These are phyloP conservation scores for Nannochloris sp. DNA, from an alignment of 139 green algal species.

Conservation along the genomic window DNA sequence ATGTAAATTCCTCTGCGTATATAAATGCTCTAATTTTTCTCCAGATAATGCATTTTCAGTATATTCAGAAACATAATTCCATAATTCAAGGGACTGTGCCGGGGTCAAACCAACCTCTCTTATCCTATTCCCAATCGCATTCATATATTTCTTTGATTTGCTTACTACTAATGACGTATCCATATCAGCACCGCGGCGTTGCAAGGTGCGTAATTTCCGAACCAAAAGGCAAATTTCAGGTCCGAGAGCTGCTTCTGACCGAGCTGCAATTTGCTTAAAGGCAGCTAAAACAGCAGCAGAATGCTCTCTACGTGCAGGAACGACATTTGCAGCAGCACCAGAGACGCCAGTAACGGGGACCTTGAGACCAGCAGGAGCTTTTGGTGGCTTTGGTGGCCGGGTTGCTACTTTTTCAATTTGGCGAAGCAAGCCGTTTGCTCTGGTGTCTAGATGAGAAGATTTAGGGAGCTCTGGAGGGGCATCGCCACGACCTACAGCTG, in stretches of 20 bases:
- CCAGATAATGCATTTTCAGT: conserved; percentile 37
- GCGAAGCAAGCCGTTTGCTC: conserved; percentile 66
- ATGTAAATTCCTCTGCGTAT: not conserved
- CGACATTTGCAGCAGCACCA: not conserved
- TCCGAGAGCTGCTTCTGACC: conserved; percentile 18
- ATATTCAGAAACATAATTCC: conserved; percentile 25
- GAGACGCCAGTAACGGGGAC: not conserved
- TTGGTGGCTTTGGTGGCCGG: not conserved
- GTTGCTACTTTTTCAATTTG: conserved; percentile 49
- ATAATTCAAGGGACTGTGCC: not conserved
- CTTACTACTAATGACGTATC: conserved; percentile 15
- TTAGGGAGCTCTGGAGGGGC: conserved; percentile 31
- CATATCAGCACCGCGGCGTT: conserved; percentile 20
- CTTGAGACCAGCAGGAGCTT: not conserved
- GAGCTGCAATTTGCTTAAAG: not conserved
- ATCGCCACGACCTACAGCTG: conserved; percentile 15
- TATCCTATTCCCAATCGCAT: conserved; percentile 16
- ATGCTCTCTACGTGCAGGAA: not conserved
- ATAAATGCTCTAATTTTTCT: conserved; percentile 22
- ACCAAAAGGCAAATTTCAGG: conserved; percentile 26
- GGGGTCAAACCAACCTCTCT: not conserved
- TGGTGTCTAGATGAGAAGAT: conserved; percentile 76
- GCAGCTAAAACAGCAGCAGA: not conserved
- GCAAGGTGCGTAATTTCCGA: conserved; percentile 48
- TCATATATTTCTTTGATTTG: conserved; percentile 58